phyloP scores from a whole-genome alignment of 352 stramenopile genomes.

The Phytophthora kernoviae region DNA sequence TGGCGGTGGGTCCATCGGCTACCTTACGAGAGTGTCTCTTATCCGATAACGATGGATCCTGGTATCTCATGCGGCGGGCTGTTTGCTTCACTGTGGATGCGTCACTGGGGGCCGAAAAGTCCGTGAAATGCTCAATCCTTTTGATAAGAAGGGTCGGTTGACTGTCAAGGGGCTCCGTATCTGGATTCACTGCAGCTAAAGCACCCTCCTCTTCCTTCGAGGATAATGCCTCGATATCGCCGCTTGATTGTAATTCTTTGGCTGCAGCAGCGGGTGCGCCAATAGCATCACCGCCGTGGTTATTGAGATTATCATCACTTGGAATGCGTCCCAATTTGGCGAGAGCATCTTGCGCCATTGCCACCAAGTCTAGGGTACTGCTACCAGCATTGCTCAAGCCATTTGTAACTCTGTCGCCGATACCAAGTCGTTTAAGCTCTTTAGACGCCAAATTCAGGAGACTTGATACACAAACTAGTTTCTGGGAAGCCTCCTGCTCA shows the following conservation, averaged over 20 bases:
- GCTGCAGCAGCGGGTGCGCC: too few species aligned
- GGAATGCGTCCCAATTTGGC: constrained; percentile 17
- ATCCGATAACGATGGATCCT: constrained; percentile 19
- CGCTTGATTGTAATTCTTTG: not conserved
- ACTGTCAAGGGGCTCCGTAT: not conserved
- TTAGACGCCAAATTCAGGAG: constrained; percentile 46
- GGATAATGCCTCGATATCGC: not conserved
- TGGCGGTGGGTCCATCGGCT: not conserved
- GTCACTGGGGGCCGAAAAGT: constrained; percentile 27
- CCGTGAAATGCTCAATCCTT: constrained; percentile 9
- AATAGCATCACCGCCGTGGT: constrained; percentile 1
- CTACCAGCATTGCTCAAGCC: constrained; percentile 9
- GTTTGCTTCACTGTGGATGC: constrained; percentile 28
- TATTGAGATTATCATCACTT: constrained; percentile 3
- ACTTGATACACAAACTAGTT: constrained; percentile 28
- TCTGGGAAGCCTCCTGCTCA: constrained; percentile 26
- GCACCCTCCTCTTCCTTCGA: not conserved
- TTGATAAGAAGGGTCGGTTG: not conserved
- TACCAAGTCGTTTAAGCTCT: constrained; percentile 48
- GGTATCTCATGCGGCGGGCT: constrained; percentile 11
- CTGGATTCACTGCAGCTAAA: not conserved
- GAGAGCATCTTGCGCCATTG: constrained; percentile 28
- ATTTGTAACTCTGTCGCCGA: constrained; percentile 24
- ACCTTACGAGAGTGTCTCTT: constrained; percentile 10
- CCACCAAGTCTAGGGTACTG: constrained; percentile 24